Percentiles rank a stretch among this genome's conserved stretches.
These are phyloP conservation scores for Solanum hybrid DNA, from an alignment of 305 asterid species.

Conservation along the genomic window DNA sequence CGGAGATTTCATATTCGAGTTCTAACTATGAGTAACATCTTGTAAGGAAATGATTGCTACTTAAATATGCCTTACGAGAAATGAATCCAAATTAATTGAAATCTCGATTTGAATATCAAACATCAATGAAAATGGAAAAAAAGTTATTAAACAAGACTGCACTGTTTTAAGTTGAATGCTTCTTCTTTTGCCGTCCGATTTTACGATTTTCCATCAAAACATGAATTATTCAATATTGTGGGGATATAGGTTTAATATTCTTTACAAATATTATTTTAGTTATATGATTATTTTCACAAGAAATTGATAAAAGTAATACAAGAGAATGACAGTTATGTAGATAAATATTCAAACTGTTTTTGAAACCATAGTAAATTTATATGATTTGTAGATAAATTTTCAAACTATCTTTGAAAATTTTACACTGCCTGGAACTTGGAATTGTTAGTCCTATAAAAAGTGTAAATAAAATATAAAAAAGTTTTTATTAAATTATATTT, in stretches of 20 bases:
- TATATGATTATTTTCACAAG: background rate
- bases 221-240: background rate
- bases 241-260: background rate
- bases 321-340: background rate
- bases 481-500: background rate
- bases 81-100: background rate
- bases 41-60: background rate
- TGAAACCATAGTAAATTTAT: background rate
- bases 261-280: background rate
- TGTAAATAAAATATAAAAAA: background rate
- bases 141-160: background rate
- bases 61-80: background rate
- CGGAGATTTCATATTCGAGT: accelerated
- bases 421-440: background rate
- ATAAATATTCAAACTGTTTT: background rate
- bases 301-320: background rate
- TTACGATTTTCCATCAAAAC: background rate
- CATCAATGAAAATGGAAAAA: background rate
- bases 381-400: background rate
- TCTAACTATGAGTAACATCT: accelerated
- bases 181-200: background rate
- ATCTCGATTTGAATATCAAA: background rate
- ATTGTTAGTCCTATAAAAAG: background rate
- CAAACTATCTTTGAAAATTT: background rate
- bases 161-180: background rate